Base-by-base conservation (phyloP, 495 filamentous ascomycete genomes). In the Annulohypoxylon stygium region DNA sequence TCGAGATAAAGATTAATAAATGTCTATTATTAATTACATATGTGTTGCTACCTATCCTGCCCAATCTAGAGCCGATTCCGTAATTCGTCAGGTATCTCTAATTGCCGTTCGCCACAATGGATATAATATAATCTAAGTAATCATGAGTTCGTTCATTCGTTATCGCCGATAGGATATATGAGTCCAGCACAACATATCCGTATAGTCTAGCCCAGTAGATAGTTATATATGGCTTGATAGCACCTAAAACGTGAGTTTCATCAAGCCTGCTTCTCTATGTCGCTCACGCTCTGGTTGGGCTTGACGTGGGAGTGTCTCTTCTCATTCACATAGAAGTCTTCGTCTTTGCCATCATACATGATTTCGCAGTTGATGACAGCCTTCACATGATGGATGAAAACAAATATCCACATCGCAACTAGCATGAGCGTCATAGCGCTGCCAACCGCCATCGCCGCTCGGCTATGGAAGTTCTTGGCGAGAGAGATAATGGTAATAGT, bases 331-430 rank as follows among this genome's bases (percentile, higher is more conserved):
- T 78, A 78, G 10, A 72, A 61, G 78, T 91, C 89, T 73, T 91
- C 89, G 64, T 91, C 90, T 70, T 87, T 89, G 4, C 88, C 89
- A 25, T 88, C 88, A 73, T 83, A 89, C 70, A 90, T 82, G 59
- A 92, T 90, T 70, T 89, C 85, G 69, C 82, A 76, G 16, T 73
- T 78, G 41, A 82, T 67, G 10, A 91, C 82, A 5, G 90, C 90
- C 37, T 82, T 80, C 0, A 88, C 67, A 72, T 89, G 86, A 33
- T 81, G 81, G 26, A 84, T 78, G 12, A 86, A 78, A 26, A 92
- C 87, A 72, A 90, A 86, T 4, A 85, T 43, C 85, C 87, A 93
- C 75, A 89, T 86, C 4, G 78, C 64, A 11, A 91, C 74, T 30
- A 91, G 78, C 43, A 86, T 74, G 9, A 89, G 74, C 1, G 88